Conservation (phyloP, 2,329 filamentous ascomycete species). For the Colletotrichum sp. region DNA sequence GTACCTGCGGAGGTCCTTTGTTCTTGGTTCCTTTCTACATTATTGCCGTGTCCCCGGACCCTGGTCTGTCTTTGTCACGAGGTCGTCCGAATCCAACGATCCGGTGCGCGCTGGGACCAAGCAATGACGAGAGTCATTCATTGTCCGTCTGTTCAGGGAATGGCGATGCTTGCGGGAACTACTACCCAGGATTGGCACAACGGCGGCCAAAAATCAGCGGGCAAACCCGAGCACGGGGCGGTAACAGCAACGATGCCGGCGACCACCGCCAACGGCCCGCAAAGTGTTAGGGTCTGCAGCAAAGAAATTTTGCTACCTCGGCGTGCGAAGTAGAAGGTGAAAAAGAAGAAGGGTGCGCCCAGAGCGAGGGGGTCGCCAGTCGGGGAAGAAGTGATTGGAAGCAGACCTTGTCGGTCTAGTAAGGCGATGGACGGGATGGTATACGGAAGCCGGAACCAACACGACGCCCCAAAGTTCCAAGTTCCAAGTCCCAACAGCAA, state of each 20-base stretch:
- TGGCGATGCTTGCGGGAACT: not conserved
- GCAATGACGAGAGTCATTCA: not conserved
- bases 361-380: not conserved
- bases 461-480: not conserved
- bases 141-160: not conserved
- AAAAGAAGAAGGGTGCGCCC: not conserved
- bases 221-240: not conserved
- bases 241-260: not conserved
- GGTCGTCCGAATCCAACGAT: not conserved
- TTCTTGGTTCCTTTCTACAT: not conserved
- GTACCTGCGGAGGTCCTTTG: not conserved
- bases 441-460: not conserved
- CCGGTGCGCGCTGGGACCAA: slow-evolving; percentile 5
- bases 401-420: not conserved
- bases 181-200: not conserved
- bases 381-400: not conserved
- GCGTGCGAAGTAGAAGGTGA: not conserved
- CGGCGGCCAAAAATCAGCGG: not conserved
- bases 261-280: not conserved
- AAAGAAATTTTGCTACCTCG: not conserved
- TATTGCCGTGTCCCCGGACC: not conserved
- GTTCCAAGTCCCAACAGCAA: not conserved
- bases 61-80: slow-evolving; percentile 12
- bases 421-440: not conserved
- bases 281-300: not conserved